phyloP scores from a whole-genome alignment of 108 stramenopile species.

The Mediolabrus comicus region DNA sequence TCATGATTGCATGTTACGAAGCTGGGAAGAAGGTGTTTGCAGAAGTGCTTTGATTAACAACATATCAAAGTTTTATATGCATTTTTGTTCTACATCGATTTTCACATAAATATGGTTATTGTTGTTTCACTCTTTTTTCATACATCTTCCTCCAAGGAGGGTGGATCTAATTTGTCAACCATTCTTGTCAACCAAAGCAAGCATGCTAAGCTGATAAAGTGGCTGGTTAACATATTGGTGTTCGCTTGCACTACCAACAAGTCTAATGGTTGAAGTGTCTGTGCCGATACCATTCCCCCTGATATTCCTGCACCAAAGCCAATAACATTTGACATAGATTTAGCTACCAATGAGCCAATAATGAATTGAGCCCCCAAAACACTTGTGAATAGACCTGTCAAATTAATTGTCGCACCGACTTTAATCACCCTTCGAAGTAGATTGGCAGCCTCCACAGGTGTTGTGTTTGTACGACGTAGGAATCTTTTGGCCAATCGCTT shows the following conservation, averaged over 20 bases:
- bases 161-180: slow-evolving; percentile 67
- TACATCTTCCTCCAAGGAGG: slow-evolving; percentile 55
- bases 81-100: no score
- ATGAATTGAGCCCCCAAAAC: slow-evolving; percentile 88
- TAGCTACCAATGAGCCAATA: slow-evolving; percentile 86
- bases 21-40: no score
- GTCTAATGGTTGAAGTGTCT: slow-evolving; percentile 81
- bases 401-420: slow-evolving; percentile 72
- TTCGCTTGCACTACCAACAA: slow-evolving; percentile 92
- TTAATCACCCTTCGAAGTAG: slow-evolving; percentile 71
- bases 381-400: slow-evolving; percentile 81
- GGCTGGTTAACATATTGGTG: slow-evolving; percentile 89
- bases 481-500: slow-evolving; percentile 68
- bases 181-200: slow-evolving; percentile 65
- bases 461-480: slow-evolving; percentile 33
- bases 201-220: slow-evolving; percentile 80
- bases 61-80: no score
- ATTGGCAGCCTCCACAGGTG: slow-evolving; percentile 62
- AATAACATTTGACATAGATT: slow-evolving; percentile 60
- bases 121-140: slow-evolving; percentile 2
- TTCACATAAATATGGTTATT: no score
- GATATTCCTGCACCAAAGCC: slow-evolving; percentile 31
- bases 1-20: no score
- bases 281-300: slow-evolving; percentile 39
- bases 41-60: no score